These are phyloP conservation scores for Oidiodendron maius DNA, from an alignment of 495 filamentous ascomycete genomes.

Conservation along the genomic window DNA sequence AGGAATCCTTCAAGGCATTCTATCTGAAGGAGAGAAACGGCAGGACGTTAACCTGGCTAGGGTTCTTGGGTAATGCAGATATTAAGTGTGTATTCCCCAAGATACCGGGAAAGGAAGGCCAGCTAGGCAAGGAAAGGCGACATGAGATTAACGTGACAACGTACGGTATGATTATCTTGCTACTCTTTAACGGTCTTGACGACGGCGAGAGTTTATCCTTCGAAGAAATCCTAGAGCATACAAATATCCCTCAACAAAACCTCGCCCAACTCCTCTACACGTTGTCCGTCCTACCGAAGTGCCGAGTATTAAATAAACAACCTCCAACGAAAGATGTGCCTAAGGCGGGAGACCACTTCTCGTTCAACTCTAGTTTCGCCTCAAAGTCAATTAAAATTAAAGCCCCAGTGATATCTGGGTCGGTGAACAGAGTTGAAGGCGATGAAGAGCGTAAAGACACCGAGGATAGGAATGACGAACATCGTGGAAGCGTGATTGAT, in stretches of 20 bases:
- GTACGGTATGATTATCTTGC: conserved; percentile 82
- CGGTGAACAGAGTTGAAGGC: conserved; percentile 78
- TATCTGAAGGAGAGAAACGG: conserved; percentile 86
- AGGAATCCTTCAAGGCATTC: conserved; percentile 83
- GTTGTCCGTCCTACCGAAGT: conserved; percentile 80
- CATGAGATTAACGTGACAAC: conserved; percentile 92
- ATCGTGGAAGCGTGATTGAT: conserved; percentile 71
- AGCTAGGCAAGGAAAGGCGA: conserved; percentile 60
- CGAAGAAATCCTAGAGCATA: conserved; percentile 78
- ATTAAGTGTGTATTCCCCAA: conserved; percentile 73
- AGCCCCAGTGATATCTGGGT: conserved; percentile 53
- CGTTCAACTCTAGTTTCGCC: conserved; percentile 76
- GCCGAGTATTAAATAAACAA: conserved; percentile 73
- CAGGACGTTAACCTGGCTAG: conserved; percentile 77
- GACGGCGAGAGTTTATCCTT: conserved; percentile 62
- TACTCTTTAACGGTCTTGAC: conserved; percentile 80
- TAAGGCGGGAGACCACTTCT: conserved; percentile 73
- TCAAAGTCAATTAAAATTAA: conserved; percentile 83
- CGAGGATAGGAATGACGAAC: conserved; percentile 79
- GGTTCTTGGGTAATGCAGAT: conserved; percentile 68
- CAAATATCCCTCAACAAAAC: conserved; percentile 75
- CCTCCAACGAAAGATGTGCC: conserved; percentile 72
- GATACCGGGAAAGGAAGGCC: conserved; percentile 52
- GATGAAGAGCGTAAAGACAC: conserved; percentile 80
- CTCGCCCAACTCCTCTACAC: conserved; percentile 79